These are phyloP conservation scores for Phenoliferia sp. DNA, from an alignment of 1,284 basidiomycete genomes.

Conservation along the genomic window DNA sequence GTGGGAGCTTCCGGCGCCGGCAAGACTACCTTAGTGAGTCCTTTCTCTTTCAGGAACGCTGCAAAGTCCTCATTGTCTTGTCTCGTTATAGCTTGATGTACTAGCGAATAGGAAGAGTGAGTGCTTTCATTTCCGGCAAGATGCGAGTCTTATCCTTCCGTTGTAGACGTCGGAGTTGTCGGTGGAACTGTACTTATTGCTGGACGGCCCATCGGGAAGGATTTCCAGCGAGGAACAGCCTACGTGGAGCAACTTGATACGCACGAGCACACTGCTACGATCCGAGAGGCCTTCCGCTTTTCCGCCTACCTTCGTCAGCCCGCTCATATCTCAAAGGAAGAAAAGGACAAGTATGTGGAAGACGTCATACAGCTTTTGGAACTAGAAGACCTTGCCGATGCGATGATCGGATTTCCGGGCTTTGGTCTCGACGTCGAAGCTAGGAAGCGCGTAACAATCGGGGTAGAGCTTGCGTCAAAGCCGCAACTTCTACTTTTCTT, in stretches of 20 bases:
- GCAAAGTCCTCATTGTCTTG: not conserved
- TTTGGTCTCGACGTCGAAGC: constrained; percentile 58
- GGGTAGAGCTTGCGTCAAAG: constrained; percentile 67
- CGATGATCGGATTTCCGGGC: constrained; percentile 67
- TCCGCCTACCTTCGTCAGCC: constrained; percentile 78
- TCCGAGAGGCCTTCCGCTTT: constrained; percentile 77
- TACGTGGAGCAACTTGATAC: constrained; percentile 13
- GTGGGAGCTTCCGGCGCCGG: constrained; percentile 70
- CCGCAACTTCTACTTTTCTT: constrained; percentile 73
- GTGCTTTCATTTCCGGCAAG: no score
- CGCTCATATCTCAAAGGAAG: constrained; percentile 55
- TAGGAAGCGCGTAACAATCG: constrained; percentile 70
- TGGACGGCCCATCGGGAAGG: constrained; percentile 61
- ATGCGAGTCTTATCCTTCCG: no score
- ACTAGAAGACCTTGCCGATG: constrained; percentile 63
- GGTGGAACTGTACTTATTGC: constrained; percentile 73
- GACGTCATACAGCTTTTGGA: constrained; percentile 74
- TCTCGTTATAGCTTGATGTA: constrained; percentile 57
- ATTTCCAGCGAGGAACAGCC: constrained; percentile 66
- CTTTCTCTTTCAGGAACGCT: not conserved
- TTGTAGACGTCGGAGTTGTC: no score
- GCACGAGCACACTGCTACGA: constrained; percentile 48
- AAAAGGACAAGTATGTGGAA: constrained; percentile 76
- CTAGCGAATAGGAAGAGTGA: constrained; percentile 72
- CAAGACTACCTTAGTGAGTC: constrained; percentile 39